phyloP scores from a whole-genome alignment of 805 yeast species.

The Kuraishia cidri region DNA sequence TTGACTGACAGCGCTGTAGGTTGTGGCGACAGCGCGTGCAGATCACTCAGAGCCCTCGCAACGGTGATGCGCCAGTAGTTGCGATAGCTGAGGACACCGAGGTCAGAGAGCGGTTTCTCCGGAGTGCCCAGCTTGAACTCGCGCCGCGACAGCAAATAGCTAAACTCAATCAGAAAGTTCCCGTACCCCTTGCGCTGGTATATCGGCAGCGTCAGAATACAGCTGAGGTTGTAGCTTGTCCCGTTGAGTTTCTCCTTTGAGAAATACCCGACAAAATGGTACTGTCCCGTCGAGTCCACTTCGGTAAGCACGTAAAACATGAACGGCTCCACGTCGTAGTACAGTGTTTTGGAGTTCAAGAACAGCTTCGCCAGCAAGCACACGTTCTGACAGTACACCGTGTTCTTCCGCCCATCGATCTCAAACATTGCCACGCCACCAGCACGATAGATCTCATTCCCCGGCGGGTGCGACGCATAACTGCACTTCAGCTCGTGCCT shows the following conservation, averaged over 20 bases:
- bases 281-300: conserved; percentile 35
- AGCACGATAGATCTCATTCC: conserved; percentile 82
- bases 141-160: conserved; percentile 66
- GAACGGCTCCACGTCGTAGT: conserved; percentile 94
- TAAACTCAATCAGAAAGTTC: conserved; percentile 77
- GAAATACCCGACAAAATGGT: conserved; percentile 90
- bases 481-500: conserved; percentile 76
- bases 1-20: conserved; percentile 37
- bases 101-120: conserved; percentile 84
- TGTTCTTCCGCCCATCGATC: conserved; percentile 82
- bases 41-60: conserved; percentile 32
- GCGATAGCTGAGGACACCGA: conserved; percentile 80
- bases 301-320: conserved; percentile 81
- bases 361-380: conserved; percentile 87
- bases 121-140: conserved; percentile 88
- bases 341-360: conserved; percentile 82
- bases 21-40: conserved; percentile 2
- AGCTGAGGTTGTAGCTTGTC: conserved; percentile 77
- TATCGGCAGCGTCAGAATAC: conserved; percentile 84
- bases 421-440: conserved; percentile 70
- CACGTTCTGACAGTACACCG: conserved; percentile 78
- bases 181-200: conserved; percentile 90
- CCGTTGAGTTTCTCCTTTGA: conserved; percentile 77
- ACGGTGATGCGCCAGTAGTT: conserved; percentile 76
- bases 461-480: conserved; percentile 67